Evolutionary conservation across 257 asterid genomes (phyloP).

Genomic region (Eustoma russellianum): DNA sequence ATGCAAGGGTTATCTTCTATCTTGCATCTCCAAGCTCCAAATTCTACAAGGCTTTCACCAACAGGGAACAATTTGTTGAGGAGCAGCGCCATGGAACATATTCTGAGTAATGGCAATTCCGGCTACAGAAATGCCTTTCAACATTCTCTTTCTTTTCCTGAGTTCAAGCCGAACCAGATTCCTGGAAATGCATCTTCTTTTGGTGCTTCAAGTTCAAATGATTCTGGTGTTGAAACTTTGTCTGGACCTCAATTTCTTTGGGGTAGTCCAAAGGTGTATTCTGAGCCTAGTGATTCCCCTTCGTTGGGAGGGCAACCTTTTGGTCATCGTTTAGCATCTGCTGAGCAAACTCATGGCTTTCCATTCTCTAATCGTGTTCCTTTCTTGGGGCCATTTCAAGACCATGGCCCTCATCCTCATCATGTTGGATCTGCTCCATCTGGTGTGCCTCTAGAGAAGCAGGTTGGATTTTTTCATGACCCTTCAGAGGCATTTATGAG

Average conservation of each 20-base stretch:
- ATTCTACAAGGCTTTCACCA: slow-evolving; percentile 30
- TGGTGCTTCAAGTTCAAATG: slow-evolving; percentile 34
- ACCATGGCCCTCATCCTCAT: slow-evolving; percentile 11
- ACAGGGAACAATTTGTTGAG: slow-evolving; percentile 23
- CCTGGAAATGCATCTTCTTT: slow-evolving; percentile 30
- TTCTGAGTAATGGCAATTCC: slow-evolving; percentile 12
- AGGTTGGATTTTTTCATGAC: slow-evolving; percentile 33
- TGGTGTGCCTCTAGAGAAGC: slow-evolving; percentile 32
- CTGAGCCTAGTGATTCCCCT: slow-evolving; percentile 26
- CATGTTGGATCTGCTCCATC: slow-evolving; percentile 68
- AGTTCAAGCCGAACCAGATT: slow-evolving; percentile 29
- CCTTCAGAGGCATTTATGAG: slow-evolving; percentile 22
- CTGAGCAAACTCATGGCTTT: slow-evolving; percentile 21
- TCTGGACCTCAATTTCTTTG: slow-evolving; percentile 49
- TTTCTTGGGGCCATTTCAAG: slow-evolving; percentile 25
- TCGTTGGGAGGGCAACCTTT: slow-evolving; percentile 19
- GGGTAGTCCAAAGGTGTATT: slow-evolving; percentile 45
- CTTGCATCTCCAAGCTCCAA: slow-evolving; percentile 31
- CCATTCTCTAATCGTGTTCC: slow-evolving; percentile 28
- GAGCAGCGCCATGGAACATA: slow-evolving; percentile 14
- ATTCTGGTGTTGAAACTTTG: slow-evolving; percentile 33
- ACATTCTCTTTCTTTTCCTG: slow-evolving; percentile 42
- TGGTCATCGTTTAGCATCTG: slow-evolving; percentile 5
- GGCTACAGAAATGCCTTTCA: slow-evolving; percentile 21
- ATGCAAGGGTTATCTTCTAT: slow-evolving; percentile 48